Evolutionary conservation across 805 yeast genomes (phyloP), one percentile per base, ranked within the genome.

Genomic region (Candida taoyuanica): DNA sequence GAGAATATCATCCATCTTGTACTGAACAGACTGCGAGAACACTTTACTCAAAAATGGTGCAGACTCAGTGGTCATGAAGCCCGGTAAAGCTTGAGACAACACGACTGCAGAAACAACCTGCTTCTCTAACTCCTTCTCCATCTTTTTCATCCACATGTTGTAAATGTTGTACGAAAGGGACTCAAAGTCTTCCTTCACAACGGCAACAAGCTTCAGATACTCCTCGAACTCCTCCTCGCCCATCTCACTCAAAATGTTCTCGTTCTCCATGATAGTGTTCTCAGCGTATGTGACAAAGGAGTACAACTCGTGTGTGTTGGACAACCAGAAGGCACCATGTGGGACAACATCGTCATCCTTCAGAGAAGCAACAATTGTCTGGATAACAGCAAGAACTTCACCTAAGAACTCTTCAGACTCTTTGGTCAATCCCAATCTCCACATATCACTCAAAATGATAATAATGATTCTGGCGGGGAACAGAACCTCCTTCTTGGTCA

Each of bases 381-480:
- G 98, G 50, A 93, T 87, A 2, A 85, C 83, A 20, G 85, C 76
- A 58, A 91, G 72, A 3, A 88, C 94, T 58, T 84, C 89, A 33
- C 96, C 96, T 45, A 93, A 67, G 58, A 93, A 85, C 40, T 78
- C 80, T 67, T 93, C 98, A 57, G 91, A 80, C 62, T 91, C 96
- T 49, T 83, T 78, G 13, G 96, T 87, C 53, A 88, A 74, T 2
- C 98, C 98, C 33, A 91, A 71, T 64, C 98, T 76, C 98, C 98
- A 93, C 98, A 93, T 88, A 62, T 93, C 98, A 54, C 94, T 81
- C 47, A 91, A 70, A 24, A 91, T 82, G 48, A 93, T 83, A 55
- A 93, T 91, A 55, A 93, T 79, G 48, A 93, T 86, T 69, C 96
- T 79, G 2, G 97, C 93, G 19, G 98, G 98, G 78, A 88, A 93